A percentile compares a stretch with the other conserved stretches of the same genome.
phyloP scores from a whole-genome alignment of 805 yeast genomes.

The Monosporozyma siamensis region DNA sequence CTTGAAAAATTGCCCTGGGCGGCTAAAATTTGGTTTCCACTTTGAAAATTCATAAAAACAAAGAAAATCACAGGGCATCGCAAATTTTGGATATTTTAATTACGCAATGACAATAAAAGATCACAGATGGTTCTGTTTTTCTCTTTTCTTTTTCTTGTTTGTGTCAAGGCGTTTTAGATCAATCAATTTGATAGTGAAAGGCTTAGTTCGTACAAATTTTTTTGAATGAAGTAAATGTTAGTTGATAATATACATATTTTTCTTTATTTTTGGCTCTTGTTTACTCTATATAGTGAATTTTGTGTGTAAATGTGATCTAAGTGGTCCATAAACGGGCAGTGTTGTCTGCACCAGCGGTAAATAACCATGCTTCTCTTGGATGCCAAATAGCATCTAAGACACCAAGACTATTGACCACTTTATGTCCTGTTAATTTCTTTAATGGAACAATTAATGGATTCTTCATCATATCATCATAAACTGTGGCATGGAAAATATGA shows the following conservation, averaged over 20 bases:
- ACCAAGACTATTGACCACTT: slow-evolving; percentile 69
- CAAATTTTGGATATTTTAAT: background rate
- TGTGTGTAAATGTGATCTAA: too few relatives aligned
- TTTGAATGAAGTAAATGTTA: too few relatives aligned
- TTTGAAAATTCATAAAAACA: too few relatives aligned
- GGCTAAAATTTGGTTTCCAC: background rate
- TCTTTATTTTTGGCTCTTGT: too few relatives aligned
- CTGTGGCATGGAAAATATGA: slow-evolving; percentile 93
- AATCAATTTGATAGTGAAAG: background rate
- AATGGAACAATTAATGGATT: slow-evolving; percentile 93
- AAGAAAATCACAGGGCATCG: background rate
- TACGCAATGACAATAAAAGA: background rate
- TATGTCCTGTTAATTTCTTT: slow-evolving; percentile 88
- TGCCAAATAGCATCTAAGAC: slow-evolving; percentile 88
- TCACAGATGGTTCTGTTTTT: too few relatives aligned
- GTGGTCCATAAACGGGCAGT: slow-evolving; percentile 96
- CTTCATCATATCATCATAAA: slow-evolving; percentile 80
- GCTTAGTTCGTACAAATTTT: too few relatives aligned
- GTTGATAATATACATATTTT: too few relatives aligned
- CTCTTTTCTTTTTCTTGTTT: too few relatives aligned
- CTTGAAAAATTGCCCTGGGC: background rate
- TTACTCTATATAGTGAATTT: too few relatives aligned
- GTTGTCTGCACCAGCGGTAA: slow-evolving; percentile 95
- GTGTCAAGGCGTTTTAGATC: background rate
- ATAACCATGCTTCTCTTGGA: slow-evolving; percentile 96